phyloP scores from a whole-genome alignment of 2,329 filamentous ascomycete species.

The Karstenula rhodostoma region DNA sequence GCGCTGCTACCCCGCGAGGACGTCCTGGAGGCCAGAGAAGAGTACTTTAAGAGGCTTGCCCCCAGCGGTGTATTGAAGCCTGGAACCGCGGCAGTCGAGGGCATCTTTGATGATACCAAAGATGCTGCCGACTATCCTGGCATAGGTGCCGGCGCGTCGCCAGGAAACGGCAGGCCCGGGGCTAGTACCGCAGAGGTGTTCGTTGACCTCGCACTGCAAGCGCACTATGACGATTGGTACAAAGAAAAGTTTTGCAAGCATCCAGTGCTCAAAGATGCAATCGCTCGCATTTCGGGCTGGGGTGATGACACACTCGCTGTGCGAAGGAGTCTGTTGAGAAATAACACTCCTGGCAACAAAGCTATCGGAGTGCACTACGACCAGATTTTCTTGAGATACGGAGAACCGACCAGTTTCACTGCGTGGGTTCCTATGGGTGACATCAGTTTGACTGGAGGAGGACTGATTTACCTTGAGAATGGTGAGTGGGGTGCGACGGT shows the following conservation, averaged over 20 bases:
- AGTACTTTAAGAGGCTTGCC: constrained; percentile 63
- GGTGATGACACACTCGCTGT: constrained; percentile 57
- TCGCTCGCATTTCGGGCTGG: constrained; percentile 64
- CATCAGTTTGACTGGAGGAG: constrained; percentile 62
- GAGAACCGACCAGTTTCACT: constrained; percentile 63
- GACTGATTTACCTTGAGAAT: constrained; percentile 66
- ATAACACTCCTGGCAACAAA: constrained; percentile 65
- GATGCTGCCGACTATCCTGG: constrained; percentile 58
- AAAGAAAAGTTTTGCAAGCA: constrained; percentile 64
- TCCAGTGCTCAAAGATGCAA: constrained; percentile 58
- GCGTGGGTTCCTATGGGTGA: constrained; percentile 67
- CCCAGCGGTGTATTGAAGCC: constrained; percentile 66
- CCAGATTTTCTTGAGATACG: constrained; percentile 65
- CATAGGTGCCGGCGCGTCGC: constrained; percentile 61
- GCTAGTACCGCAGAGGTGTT: constrained; percentile 53
- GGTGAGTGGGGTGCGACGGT: constrained; percentile 30
- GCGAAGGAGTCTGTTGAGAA: constrained; percentile 61
- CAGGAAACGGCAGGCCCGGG: constrained; percentile 56
- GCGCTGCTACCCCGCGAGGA: constrained; percentile 62
- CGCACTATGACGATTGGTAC: constrained; percentile 58
- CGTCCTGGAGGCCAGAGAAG: constrained; percentile 60
- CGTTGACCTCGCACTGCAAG: constrained; percentile 61
- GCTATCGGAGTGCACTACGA: constrained; percentile 69
- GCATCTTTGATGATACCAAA: constrained; percentile 60
- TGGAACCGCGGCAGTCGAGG: constrained; percentile 60